These are phyloP conservation scores for Trichocomaceae sp. DNA, from an alignment of 2,329 filamentous ascomycete genomes.

Conservation along the genomic window DNA sequence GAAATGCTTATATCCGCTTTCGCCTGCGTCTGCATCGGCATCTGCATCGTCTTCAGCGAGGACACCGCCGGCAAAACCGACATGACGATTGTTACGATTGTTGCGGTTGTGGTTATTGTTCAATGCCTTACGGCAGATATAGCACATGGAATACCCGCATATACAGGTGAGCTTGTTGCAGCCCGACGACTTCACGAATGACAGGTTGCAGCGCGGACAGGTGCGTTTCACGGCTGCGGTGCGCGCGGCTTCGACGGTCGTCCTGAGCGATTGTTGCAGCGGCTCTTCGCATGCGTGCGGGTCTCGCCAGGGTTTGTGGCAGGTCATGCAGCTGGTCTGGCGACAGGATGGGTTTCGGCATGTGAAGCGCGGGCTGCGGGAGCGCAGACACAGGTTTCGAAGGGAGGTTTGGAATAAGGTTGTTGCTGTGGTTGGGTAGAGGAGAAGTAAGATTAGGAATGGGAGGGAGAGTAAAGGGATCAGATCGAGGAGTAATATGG, in stretches of 20 bases:
- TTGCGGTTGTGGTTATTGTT: too few relatives aligned
- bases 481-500: constrained; percentile 37
- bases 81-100: too few relatives aligned
- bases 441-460: constrained; percentile 50
- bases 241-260: constrained; percentile 86
- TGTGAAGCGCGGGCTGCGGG: constrained; percentile 67
- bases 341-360: constrained; percentile 66
- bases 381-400: constrained; percentile 60
- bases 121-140: constrained; percentile 75
- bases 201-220: constrained; percentile 83
- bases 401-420: constrained; percentile 55
- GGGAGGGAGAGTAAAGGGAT: constrained; percentile 46
- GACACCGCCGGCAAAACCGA: not conserved
- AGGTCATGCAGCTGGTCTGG: constrained; percentile 71
- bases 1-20: constrained; percentile 84
- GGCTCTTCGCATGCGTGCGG: constrained; percentile 87
- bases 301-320: constrained; percentile 76
- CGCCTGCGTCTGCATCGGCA: constrained; percentile 22
- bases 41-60: not conserved
- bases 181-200: constrained; percentile 85
- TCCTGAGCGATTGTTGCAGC: constrained; percentile 71
- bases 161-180: constrained; percentile 97
- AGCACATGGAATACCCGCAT: constrained; percentile 97
- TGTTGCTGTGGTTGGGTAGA: constrained; percentile 46
- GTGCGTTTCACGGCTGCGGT: constrained; percentile 91